Evolutionary conservation across 371 early-diverging fungal genomes (phyloP), one percentile per base, ranked within the genome.

Genomic region (Lichtheimia hyalospora): DNA sequence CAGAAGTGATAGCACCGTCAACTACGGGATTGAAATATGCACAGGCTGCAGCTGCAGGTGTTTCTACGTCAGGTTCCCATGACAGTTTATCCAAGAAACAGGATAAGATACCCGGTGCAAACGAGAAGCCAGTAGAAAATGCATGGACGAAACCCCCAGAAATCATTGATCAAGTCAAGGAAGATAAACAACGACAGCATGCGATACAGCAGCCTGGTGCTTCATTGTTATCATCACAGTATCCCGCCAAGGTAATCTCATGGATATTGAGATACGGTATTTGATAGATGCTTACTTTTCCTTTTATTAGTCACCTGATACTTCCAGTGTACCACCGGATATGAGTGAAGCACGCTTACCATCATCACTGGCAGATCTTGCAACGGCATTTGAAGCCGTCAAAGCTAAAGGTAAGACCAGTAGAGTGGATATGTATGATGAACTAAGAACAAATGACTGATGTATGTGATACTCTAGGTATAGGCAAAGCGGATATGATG

Each of bases 341-440:
- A 70, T 70, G 46, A 57, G 67, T 41, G 89, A 88, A 63, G 76
- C 80, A 25, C 77, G 82, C 34, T 69, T 92, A 54, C 91, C 92
- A 8, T 82, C 88, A 51, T 84, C 90, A n/a, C 70, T 92, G 42
- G 85, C 87, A 7, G 93, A 93, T 69, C 69, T 93, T 16, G 91
- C 88, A 5, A 73, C 84, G 16, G 87, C 90, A 6, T 92, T 92
- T 68, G 91, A 93, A 57, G 77, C 85, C 0, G 82, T 88, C 16
- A 88, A 87, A 67, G 87, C 85, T 6, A 81, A 86, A 79, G 79
- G 88, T 84, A 69, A 63, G 34, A 0, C n/a, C 24, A 28, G 14
- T 7, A n/a, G 20, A 12, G 48, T 7, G 43, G 12, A 53, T 28
- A 15, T 34, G 39, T 25, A 14, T 42, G 5, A 44, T 42, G 18